Percentiles rank a stretch among this genome's conserved stretches.
These are phyloP conservation scores for Gossypium ekmanianum DNA, from an alignment of 345 rosid genomes.

Conservation along the genomic window DNA sequence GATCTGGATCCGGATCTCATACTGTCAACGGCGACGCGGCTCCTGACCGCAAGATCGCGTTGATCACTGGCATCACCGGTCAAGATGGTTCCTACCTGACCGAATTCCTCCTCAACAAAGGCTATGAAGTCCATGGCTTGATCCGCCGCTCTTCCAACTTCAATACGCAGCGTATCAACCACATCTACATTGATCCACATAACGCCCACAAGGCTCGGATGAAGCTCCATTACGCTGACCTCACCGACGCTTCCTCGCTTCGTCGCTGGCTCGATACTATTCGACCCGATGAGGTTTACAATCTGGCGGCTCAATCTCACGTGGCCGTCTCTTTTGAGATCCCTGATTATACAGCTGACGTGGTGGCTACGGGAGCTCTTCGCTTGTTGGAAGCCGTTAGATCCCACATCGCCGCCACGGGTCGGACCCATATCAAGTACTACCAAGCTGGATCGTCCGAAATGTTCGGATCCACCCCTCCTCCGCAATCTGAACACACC, in stretches of 20 bases:
- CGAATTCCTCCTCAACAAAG: conserved; percentile 74
- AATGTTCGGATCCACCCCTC: conserved; percentile 94
- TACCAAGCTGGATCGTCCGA: conserved; percentile 97
- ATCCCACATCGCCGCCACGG: conserved; percentile 74
- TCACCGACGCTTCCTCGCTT: conserved; percentile 84
- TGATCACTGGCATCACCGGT: conserved; percentile 91
- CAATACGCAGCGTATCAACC: conserved; percentile 93
- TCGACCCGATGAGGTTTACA: conserved; percentile 86
- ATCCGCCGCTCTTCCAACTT: conserved; percentile 95
- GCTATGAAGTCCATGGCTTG: conserved; percentile 80
- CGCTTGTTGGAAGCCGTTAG: conserved; percentile 93
- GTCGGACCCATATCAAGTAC: conserved; percentile 57
- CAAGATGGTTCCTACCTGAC: conserved; percentile 97
- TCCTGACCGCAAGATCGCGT: conserved; percentile 45
- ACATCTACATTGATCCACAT: conserved; percentile 97
- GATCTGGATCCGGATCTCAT: conserved; percentile 31
- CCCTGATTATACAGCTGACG: conserved; percentile 93
- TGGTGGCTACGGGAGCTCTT: conserved; percentile 91
- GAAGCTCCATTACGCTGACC: conserved; percentile 93
- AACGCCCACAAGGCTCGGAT: conserved; percentile 74
- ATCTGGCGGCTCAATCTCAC: conserved; percentile 91
- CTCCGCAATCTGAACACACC: conserved; percentile 74
- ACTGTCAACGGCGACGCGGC: conserved; percentile 30
- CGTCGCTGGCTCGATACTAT: conserved; percentile 95
- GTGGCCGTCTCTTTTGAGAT: conserved; percentile 96